phyloP scores from a whole-genome alignment of 2,329 filamentous ascomycete genomes.

The Calonectria pteridis region DNA sequence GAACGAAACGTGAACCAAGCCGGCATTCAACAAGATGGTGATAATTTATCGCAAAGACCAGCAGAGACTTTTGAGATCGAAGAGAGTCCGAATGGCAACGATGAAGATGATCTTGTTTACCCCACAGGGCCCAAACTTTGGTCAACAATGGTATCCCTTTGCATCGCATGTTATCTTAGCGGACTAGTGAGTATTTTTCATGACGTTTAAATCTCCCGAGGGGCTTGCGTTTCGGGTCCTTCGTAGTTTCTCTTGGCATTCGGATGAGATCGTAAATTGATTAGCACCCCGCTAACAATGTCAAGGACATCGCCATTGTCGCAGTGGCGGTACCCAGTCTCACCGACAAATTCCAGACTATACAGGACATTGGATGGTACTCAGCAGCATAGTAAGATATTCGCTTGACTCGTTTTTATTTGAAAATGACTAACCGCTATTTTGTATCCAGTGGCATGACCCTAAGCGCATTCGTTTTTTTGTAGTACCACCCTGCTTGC shows the following conservation, averaged over 20 bases:
- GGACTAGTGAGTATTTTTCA: conserved; percentile 30
- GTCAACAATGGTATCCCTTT: conserved; percentile 42
- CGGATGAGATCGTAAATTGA: not conserved
- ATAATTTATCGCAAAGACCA: not conserved
- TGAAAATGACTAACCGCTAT: not conserved
- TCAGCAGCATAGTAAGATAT: conserved; percentile 39
- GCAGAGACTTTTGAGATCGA: conserved; percentile 18
- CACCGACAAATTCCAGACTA: conserved; percentile 42
- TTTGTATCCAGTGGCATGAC: conserved; percentile 34
- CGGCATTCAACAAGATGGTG: not conserved
- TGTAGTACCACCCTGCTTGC: not conserved
- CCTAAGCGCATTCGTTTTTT: conserved; percentile 41
- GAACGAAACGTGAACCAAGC: not conserved
- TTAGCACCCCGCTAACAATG: not conserved
- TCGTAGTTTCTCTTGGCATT: not conserved
- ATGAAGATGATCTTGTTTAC: conserved; percentile 11
- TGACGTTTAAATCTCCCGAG: not conserved
- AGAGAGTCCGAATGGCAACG: not conserved
- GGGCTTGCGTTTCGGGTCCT: not conserved
- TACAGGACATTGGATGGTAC: conserved; percentile 43
- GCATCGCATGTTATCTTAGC: conserved; percentile 38
- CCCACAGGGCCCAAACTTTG: conserved; percentile 38
- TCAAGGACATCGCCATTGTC: conserved; percentile 39
- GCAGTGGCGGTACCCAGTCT: conserved; percentile 40
- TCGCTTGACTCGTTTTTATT: rapidly evolving